phyloP scores from a whole-genome alignment of 2,329 filamentous ascomycete species.

The Talaromyces marneffei region DNA sequence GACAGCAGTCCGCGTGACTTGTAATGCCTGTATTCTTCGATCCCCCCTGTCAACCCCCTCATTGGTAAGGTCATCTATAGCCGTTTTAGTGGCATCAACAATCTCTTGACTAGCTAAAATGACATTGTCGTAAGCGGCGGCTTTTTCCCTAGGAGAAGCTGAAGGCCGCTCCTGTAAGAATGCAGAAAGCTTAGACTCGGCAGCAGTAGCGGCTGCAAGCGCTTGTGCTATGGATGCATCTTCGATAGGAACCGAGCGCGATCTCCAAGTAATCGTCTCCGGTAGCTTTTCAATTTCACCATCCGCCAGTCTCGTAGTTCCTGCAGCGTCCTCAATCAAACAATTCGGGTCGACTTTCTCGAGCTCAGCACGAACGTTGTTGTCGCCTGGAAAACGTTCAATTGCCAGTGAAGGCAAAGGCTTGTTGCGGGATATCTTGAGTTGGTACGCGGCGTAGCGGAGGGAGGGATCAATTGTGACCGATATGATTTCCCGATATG shows the following conservation, averaged over 20 bases:
- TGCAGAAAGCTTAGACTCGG: conserved; percentile 47
- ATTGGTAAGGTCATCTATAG: conserved; percentile 79
- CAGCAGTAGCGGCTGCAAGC: conserved; percentile 61
- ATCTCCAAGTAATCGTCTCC: conserved; percentile 77
- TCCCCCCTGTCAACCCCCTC: conserved; percentile 84
- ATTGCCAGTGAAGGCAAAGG: conserved; percentile 73
- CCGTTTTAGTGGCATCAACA: conserved; percentile 85
- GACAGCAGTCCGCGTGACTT: conserved; percentile 86
- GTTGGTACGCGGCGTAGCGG: conserved; percentile 88
- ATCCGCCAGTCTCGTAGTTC: conserved; percentile 43
- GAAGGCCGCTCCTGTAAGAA: conserved; percentile 41
- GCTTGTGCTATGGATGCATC: conserved; percentile 87
- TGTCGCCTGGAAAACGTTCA: conserved; percentile 65
- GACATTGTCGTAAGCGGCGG: conserved; percentile 84
- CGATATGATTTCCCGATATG: conserved; percentile 78
- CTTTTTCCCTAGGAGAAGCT: conserved; percentile 55
- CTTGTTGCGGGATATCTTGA: conserved; percentile 78
- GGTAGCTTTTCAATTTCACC: conserved; percentile 51
- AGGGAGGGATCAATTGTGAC: conserved; percentile 89
- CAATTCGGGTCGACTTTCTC: conserved; percentile 64
- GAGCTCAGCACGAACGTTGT: conserved; percentile 59
- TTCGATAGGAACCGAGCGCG: conserved; percentile 77
- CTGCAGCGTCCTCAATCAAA: conserved; percentile 54
- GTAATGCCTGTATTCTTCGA: conserved; percentile 80
- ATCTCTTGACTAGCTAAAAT: conserved; percentile 88